Percentiles rank a stretch among this genome's conserved stretches.
Evolutionary conservation across 108 stramenopile species (phyloP).

Genomic region (Cafeteria roenbergensis): DNA sequence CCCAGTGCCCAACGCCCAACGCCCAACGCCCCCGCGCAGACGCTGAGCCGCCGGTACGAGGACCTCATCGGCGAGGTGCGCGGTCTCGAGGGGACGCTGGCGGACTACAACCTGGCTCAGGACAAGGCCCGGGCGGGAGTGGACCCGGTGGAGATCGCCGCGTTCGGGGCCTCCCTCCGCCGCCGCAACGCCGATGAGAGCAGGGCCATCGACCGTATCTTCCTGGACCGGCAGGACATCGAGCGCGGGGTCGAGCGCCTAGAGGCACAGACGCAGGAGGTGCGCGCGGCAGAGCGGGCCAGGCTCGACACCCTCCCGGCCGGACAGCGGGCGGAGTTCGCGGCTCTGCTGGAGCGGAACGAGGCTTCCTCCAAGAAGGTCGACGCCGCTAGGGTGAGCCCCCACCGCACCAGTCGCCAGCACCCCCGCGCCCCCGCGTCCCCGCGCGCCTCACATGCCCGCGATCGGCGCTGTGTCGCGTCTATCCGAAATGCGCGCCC

Average conservation of each 20-base stretch:
- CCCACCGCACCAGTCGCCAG: too few relatives aligned
- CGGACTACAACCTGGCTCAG: slow-evolving; percentile 55
- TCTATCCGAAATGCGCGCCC: too few relatives aligned
- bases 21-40: too few relatives aligned
- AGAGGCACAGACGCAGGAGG: slow-evolving; percentile 28
- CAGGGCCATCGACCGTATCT: slow-evolving; percentile 39
- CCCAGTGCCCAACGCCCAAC: too few relatives aligned
- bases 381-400: too few relatives aligned
- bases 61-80: slow-evolving; percentile 30
- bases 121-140: slow-evolving; percentile 46
- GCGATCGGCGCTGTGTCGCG: too few relatives aligned
- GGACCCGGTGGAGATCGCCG: slow-evolving; percentile 42
- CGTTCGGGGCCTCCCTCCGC: slow-evolving; percentile 23
- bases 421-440: too few relatives aligned
- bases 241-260: slow-evolving; percentile 30
- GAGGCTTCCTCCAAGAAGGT: too few relatives aligned
- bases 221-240: slow-evolving; percentile 37
- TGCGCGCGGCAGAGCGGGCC: slow-evolving; percentile 33
- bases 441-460: too few relatives aligned
- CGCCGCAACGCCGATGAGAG: slow-evolving; percentile 24
- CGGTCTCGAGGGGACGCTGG: slow-evolving; percentile 44
- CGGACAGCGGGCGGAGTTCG: slow-evolving; percentile 19
- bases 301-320: slow-evolving; percentile 41
- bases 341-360: slow-evolving; percentile 1
- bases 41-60: slow-evolving; percentile 42